phyloP scores from a whole-genome alignment of 2,329 filamentous ascomycete species.

The Trichoderma harzianum region DNA sequence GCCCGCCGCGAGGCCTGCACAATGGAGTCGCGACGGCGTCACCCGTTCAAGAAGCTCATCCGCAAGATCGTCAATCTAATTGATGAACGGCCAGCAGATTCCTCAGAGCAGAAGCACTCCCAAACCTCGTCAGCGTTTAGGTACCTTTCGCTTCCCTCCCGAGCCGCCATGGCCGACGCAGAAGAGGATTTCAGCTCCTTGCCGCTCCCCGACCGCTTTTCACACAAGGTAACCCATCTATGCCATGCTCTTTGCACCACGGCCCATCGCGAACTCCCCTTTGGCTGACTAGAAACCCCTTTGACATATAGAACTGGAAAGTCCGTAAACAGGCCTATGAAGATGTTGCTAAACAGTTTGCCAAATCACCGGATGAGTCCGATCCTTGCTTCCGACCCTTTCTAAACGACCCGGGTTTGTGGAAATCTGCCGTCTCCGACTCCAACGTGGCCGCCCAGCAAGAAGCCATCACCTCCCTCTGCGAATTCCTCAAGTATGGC shows the following conservation, averaged over 20 bases:
- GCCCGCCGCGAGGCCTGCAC: constrained; percentile 11
- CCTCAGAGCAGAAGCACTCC: constrained; percentile 21
- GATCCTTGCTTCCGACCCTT: constrained; percentile 87
- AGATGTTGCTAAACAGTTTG: constrained; percentile 83
- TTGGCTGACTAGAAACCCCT: not conserved
- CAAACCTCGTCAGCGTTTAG: constrained; percentile 6
- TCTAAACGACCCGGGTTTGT: constrained; percentile 75
- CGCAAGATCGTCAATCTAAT: constrained; percentile 27
- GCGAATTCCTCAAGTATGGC: constrained; percentile 88
- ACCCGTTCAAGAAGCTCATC: constrained; percentile 32
- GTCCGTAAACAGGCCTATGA: constrained; percentile 94
- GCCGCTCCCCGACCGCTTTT: constrained; percentile 74
- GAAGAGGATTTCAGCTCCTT: constrained; percentile 81
- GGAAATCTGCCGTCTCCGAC: constrained; percentile 90
- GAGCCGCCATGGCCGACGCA: constrained; percentile 66
- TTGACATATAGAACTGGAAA: constrained; percentile 73
- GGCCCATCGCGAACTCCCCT: not conserved
- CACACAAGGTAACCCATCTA: constrained; percentile 64
- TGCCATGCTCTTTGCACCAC: constrained; percentile 14
- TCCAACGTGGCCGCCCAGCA: constrained; percentile 96
- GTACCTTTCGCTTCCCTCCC: constrained; percentile 18
- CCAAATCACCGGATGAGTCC: constrained; percentile 76
- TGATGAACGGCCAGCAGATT: constrained; percentile 18
- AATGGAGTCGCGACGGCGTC: constrained; percentile 27
- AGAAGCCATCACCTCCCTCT: constrained; percentile 83